Evolutionary conservation across 2,329 filamentous ascomycete genomes (phyloP).

Genomic region (Colletotrichum sp.): DNA sequence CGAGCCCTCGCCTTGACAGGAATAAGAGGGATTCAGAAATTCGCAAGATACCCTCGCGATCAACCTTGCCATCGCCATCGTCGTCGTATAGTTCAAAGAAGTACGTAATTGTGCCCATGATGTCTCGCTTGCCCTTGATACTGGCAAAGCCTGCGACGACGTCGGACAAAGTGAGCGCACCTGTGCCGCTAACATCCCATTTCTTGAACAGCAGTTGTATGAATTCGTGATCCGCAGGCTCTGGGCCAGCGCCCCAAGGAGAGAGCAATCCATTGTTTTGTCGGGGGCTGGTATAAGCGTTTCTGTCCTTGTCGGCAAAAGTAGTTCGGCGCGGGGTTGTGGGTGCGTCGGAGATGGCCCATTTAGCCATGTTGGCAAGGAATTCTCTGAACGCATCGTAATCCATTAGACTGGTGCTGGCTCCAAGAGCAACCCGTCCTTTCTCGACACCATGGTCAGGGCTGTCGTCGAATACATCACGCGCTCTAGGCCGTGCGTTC

Average conservation of each 20-base stretch:
- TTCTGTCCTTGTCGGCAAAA: constrained; percentile 56
- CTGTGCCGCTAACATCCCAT: constrained; percentile 82
- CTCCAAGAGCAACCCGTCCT: constrained; percentile 85
- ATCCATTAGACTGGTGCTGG: constrained; percentile 93
- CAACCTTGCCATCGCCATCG: constrained; percentile 86
- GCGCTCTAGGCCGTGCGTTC: constrained; percentile 60
- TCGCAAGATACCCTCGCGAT: constrained; percentile 90
- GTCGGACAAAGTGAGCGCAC: constrained; percentile 85
- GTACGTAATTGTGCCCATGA: constrained; percentile 97
- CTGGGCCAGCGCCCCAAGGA: constrained; percentile 61
- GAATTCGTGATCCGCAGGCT: constrained; percentile 93
- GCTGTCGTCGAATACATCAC: constrained; percentile 34
- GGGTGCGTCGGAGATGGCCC: constrained; percentile 90
- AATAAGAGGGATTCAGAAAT: constrained; percentile 96
- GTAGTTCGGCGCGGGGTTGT: constrained; percentile 56
- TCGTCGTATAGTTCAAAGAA: constrained; percentile 99
- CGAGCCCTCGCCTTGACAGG: constrained; percentile 85
- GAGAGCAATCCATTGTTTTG: constrained; percentile 35
- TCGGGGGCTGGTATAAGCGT: constrained; percentile 38
- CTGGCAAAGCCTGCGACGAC: constrained; percentile 89
- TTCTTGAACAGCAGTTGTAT: constrained; percentile 84
- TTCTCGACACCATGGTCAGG: constrained; percentile 70
- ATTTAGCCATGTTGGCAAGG: constrained; percentile 85
- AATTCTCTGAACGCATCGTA: constrained; percentile 97
- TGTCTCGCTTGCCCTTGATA: constrained; percentile 92